Base-by-base conservation (phyloP, 2,329 filamentous ascomycete species). In the Neofusicoccum kwambonambiense region DNA sequence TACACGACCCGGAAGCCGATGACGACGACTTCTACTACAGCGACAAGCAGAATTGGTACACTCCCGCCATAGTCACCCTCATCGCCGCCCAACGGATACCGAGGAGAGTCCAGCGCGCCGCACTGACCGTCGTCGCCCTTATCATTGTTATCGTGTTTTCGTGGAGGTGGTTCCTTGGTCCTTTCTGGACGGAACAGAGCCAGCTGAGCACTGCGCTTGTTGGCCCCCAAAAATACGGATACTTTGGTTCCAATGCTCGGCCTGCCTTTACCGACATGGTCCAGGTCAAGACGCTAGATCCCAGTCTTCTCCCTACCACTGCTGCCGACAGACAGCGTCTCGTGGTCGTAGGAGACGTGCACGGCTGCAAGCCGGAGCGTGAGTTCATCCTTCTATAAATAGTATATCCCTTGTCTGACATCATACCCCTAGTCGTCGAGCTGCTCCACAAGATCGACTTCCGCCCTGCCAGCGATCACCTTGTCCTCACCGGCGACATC, bases 281-380 rank as follows among this genome's bases (percentile, higher is more conserved):
- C 11, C 80, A 83, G 50, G 71, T 88, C 57, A 78, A 78, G 69
- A 78, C 78, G 13, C 70, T 89, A 68, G 80, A 86, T 68, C 69
- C 78, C 31, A 69, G 74, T 3, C 73, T 83, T 56, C 67, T 86
- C 12, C 84, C 84, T 11, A 74, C 77, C 35, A 64, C 69, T 22
- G 22, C 39, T 5, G 69, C 71, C 7, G 74, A 73, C 47, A 76
- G 79, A 22, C 86, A 84, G 62, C 83, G 93, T 17, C 80, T 99
- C 27, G 81, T 98, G 39, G 83, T 98, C 67, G 83, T 98, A 39
- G 94, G 95, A 63, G 95, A 99, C 78, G 92, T 98, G 13, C 94
- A 98, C 79, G 95, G 95, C 56, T 95, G 95, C 81, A 87, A 87
- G 70, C 75, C 84, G 12, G 86, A 92, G 67, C 82, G 92, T 74